These are phyloP conservation scores for Sphagnurus paluster DNA, from an alignment of 1,284 basidiomycete genomes.

Conservation along the genomic window DNA sequence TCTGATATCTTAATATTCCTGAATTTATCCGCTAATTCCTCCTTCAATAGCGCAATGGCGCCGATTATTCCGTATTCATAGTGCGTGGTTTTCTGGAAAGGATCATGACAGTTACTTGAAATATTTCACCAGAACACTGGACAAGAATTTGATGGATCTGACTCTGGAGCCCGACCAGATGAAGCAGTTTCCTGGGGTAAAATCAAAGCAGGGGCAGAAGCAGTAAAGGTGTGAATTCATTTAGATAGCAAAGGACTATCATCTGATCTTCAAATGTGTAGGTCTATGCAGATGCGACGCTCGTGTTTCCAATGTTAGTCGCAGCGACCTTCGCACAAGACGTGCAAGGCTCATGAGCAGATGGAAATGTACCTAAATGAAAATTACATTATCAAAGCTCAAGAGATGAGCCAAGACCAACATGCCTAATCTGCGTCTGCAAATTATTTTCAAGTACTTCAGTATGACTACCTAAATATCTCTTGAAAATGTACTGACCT, in stretches of 20 bases:
- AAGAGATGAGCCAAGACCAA: neutral
- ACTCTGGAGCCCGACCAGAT: conserved; percentile 96
- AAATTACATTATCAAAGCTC: neutral
- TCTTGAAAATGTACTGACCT: conserved; percentile 26
- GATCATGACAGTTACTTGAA: neutral
- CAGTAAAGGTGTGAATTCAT: conserved; percentile 75
- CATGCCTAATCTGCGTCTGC: conserved; percentile 1
- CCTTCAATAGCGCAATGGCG: conserved; percentile 97
- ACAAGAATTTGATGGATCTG: conserved; percentile 98
- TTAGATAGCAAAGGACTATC: neutral
- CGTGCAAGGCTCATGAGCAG: neutral
- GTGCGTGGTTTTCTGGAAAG: conserved; percentile 39
- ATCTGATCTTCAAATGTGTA: conserved; percentile 19
- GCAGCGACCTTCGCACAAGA: conserved; percentile 80
- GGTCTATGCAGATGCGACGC: conserved; percentile 81
- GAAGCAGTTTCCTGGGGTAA: conserved; percentile 99
- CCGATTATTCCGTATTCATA: conserved; percentile 97
- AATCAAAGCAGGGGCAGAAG: conserved; percentile 87
- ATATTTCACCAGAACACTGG: conserved; percentile 78
- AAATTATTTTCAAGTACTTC: neutral
- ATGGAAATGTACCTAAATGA: neutral
- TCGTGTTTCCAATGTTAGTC: conserved; percentile 89
- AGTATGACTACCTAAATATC: neutral
- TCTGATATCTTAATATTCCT: conserved; percentile 3
- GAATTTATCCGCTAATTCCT: conserved; percentile 10